A percentile compares a stretch with the other conserved stretches of the same genome.
phyloP scores from a whole-genome alignment of 2,329 filamentous ascomycete genomes.

The Gliomastix tumulicola region DNA sequence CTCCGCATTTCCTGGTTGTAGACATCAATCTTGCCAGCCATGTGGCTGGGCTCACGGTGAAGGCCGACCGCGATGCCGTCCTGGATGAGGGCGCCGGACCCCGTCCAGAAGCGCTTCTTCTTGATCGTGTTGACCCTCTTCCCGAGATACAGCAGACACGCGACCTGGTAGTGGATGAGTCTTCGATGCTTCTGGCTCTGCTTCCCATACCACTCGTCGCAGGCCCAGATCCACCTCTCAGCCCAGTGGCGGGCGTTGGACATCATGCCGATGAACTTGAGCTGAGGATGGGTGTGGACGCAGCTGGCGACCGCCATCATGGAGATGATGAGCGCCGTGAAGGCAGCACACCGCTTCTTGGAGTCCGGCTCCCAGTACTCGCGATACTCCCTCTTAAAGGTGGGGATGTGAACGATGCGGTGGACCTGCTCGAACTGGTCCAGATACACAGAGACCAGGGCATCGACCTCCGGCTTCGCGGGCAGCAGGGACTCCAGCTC shows the following conservation, averaged over 20 bases:
- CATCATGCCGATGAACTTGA: constrained; percentile 51
- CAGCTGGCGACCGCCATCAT: constrained; percentile 55
- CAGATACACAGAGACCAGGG: constrained; percentile 41
- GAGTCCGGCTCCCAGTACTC: constrained; percentile 43
- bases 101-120: constrained; percentile 59
- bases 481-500: constrained; percentile 44
- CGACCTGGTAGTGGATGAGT: constrained; percentile 54
- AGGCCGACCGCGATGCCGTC: constrained; percentile 52
- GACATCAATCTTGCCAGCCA: constrained; percentile 46
- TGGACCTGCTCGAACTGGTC: constrained; percentile 49
- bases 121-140: constrained; percentile 57
- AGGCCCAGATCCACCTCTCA: constrained; percentile 48
- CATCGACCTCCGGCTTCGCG: constrained; percentile 37
- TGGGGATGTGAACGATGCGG: constrained; percentile 52
- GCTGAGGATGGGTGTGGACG: constrained; percentile 41
- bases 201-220: constrained; percentile 43
- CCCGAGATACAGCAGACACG: constrained; percentile 51
- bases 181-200: constrained; percentile 57
- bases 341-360: constrained; percentile 38
- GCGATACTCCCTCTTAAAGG: constrained; percentile 48
- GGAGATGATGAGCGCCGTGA: constrained; percentile 50
- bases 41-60: constrained; percentile 51
- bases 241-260: constrained; percentile 48
- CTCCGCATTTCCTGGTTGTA: constrained; percentile 58
- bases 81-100: constrained; percentile 47